phyloP scores from a whole-genome alignment of 78 protist genomes.

The Emiliania huxleyi region DNA sequence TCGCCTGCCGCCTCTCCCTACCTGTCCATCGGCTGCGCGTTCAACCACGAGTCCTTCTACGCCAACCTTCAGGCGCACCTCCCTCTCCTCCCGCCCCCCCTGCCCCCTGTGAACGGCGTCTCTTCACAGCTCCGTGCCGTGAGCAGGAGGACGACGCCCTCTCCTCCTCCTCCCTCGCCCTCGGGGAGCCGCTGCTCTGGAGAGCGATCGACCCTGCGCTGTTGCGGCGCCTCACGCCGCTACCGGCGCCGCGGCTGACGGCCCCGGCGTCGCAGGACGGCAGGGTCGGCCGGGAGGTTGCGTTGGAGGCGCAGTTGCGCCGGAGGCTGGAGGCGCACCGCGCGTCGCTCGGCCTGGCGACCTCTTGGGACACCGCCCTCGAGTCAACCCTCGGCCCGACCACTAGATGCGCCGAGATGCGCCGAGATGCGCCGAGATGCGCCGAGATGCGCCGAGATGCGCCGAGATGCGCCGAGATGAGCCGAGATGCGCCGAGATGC shows the following conservation, averaged over 20 bases:
- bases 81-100: background rate
- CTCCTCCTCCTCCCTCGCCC: background rate
- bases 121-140: conserved; percentile 24
- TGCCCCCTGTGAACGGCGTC: conserved; percentile 1
- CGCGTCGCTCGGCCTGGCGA: background rate
- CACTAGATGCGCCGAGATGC: too few species aligned
- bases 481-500: too few species aligned
- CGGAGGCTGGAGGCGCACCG: background rate
- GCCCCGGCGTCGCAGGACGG: background rate
- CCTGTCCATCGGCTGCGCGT: conserved; percentile 12
- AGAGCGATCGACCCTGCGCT: conserved; percentile 11
- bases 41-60: conserved; percentile 18
- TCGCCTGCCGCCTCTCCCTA: background rate
- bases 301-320: conserved; percentile 1
- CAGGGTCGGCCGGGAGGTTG: background rate
- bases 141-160: background rate
- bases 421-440: too few species aligned
- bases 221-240: background rate
- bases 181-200: conserved; percentile 33
- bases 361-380: conserved; percentile 19
- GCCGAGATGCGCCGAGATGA: too few species aligned
- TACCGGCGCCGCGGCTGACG: background rate
- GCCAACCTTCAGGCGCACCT: conserved; percentile 43
- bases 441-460: too few species aligned
- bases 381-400: too few species aligned